Percentiles rank a stretch among this genome's conserved stretches.
These are phyloP conservation scores for Tranzscheliella williamsii DNA, from an alignment of 1,284 basidiomycete genomes.

Conservation along the genomic window DNA sequence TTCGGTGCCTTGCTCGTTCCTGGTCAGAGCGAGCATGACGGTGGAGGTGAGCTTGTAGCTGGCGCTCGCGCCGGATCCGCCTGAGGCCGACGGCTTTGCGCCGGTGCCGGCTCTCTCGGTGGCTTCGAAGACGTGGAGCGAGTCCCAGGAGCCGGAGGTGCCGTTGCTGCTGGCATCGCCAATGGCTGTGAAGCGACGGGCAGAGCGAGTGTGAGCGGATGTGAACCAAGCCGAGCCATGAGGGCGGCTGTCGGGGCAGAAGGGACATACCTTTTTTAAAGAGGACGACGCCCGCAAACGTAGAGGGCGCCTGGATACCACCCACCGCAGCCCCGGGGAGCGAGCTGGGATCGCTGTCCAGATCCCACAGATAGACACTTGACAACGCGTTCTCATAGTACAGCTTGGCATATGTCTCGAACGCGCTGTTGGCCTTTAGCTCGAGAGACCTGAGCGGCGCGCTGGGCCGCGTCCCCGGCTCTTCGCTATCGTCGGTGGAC, in stretches of 20 bases:
- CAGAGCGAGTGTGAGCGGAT: no score
- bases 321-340: constrained; percentile 16
- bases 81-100: constrained; percentile 10
- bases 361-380: constrained; percentile 98
- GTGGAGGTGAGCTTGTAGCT: constrained; percentile 98
- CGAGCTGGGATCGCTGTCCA: constrained; percentile 70
- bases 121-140: constrained; percentile 96
- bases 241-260: no score
- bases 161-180: constrained; percentile 38
- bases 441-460: constrained; percentile 86
- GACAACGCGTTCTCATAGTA: constrained; percentile 97
- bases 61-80: constrained; percentile 72
- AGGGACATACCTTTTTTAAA: constrained; percentile 83
- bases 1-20: constrained; percentile 65
- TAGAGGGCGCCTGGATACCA: constrained; percentile 63
- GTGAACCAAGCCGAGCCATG: no score
- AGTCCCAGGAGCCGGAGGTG: constrained; percentile 83
- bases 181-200: constrained; percentile 11
- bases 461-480: constrained; percentile 73
- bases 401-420: constrained; percentile 96
- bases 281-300: constrained; percentile 92
- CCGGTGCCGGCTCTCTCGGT: constrained; percentile 68
- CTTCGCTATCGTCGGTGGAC: constrained; percentile 10
- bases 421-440: constrained; percentile 89
- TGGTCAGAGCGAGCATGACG: constrained; percentile 90